phyloP scores from a whole-genome alignment of 2,329 filamentous ascomycete species.

The Fusarium nodosum region DNA sequence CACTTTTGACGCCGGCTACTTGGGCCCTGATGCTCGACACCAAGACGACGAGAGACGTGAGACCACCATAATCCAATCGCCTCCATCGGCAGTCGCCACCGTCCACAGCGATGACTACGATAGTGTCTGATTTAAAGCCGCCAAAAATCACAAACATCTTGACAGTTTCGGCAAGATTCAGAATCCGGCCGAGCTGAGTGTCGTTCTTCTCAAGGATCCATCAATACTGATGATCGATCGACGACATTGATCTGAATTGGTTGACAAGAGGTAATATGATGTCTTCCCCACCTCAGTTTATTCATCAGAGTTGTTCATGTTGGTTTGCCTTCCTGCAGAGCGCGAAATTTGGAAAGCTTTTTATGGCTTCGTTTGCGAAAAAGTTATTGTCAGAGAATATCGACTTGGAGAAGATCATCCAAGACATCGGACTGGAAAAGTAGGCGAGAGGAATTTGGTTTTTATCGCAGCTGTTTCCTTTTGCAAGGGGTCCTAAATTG shows the following conservation, averaged over 20 bases:
- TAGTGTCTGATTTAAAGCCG: slow-evolving; percentile 10
- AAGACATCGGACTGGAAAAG: background rate
- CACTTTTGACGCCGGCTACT: background rate
- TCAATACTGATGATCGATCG: background rate
- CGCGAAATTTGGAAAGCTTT: background rate
- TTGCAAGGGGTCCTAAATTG: background rate
- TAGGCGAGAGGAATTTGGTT: background rate
- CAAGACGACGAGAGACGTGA: background rate
- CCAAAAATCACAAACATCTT: background rate
- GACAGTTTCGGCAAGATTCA: too few relatives aligned
- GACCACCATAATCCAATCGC: slow-evolving; percentile 36
- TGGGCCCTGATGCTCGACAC: background rate
- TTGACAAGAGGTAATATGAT: background rate
- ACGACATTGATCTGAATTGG: background rate
- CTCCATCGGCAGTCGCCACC: slow-evolving; percentile 52
- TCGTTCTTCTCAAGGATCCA: too few relatives aligned
- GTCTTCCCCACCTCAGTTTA: background rate
- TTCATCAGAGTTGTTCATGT: background rate
- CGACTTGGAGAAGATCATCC: background rate
- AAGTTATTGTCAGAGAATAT: background rate
- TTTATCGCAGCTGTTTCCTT: background rate
- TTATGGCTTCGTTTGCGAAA: background rate
- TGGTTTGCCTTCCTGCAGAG: background rate
- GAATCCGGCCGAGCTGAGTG: background rate
- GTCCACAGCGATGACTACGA: slow-evolving; percentile 57